phyloP scores from a whole-genome alignment of 441 rosid genomes.

The Populus tomentosa region DNA sequence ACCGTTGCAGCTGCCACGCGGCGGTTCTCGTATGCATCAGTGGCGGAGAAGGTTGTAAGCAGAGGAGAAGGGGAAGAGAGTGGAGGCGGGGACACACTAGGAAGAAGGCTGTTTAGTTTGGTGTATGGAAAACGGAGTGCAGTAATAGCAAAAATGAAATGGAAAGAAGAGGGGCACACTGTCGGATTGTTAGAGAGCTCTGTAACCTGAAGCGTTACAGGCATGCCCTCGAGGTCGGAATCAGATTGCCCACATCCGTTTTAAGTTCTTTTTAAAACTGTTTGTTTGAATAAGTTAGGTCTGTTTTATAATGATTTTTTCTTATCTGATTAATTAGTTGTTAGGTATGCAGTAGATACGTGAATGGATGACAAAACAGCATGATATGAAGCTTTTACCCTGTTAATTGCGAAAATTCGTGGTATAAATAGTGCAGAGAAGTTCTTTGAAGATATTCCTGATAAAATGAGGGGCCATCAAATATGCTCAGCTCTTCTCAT shows the following conservation, averaged over 20 bases:
- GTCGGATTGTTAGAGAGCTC: slow-evolving; percentile 79
- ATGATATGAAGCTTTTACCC: slow-evolving; percentile 58
- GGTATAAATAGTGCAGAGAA: slow-evolving; percentile 72
- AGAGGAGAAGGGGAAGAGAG: slow-evolving; percentile 10
- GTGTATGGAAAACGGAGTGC: no score
- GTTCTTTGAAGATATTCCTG: slow-evolving; percentile 81
- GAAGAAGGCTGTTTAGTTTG: slow-evolving; percentile 66
- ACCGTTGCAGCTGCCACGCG: slow-evolving; percentile 40
- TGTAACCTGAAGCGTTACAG: slow-evolving; percentile 81
- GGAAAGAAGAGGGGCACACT: slow-evolving; percentile 62
- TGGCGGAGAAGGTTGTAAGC: slow-evolving; percentile 19
- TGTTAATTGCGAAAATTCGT: slow-evolving; percentile 73
- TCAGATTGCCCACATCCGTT: background rate
- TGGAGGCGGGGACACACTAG: slow-evolving; percentile 50
- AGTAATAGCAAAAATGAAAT: no score
- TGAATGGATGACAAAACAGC: slow-evolving; percentile 77
- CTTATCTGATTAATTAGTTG: background rate
- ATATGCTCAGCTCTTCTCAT: slow-evolving; percentile 80
- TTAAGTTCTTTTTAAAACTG: background rate
- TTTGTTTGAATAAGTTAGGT: background rate
- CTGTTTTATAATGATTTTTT: background rate
- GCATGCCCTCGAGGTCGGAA: slow-evolving; percentile 77
- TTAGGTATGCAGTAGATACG: slow-evolving; percentile 44
- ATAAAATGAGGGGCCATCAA: slow-evolving; percentile 53
- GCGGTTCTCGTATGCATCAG: slow-evolving; percentile 37